These are phyloP conservation scores for Chrysopogon serrulatus DNA, from an alignment of 176 grass and related monocot genomes.

Conservation along the genomic window DNA sequence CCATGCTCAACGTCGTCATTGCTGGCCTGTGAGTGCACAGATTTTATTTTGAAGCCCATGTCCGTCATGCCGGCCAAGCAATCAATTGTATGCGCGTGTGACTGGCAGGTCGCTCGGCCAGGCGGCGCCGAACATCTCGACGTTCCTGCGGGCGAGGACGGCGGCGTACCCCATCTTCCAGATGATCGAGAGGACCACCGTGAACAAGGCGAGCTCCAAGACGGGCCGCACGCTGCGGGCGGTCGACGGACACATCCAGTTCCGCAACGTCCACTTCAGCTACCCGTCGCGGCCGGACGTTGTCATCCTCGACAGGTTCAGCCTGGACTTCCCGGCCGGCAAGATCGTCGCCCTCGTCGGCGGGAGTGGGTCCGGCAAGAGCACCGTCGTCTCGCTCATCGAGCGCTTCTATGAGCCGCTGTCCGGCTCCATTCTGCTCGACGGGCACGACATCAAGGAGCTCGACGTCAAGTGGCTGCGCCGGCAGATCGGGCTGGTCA, in stretches of 20 bases:
- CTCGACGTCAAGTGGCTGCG: slow-evolving; percentile 94
- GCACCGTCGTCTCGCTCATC: slow-evolving; percentile 87
- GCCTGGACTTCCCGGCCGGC: slow-evolving; percentile 72
- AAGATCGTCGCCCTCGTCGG: slow-evolving; percentile 89
- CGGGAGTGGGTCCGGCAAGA: slow-evolving; percentile 92
- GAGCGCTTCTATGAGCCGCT: slow-evolving; percentile 97
- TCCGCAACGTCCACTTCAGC: slow-evolving; percentile 60
- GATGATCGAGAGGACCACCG: slow-evolving; percentile 89
- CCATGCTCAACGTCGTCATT: slow-evolving; percentile 93
- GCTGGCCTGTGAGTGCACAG: slow-evolving; percentile 60
- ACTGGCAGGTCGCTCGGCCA: slow-evolving; percentile 69
- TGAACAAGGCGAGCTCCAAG: slow-evolving; percentile 52
- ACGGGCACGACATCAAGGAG: slow-evolving; percentile 61
- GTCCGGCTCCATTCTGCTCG: slow-evolving; percentile 54
- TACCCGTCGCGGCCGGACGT: slow-evolving; percentile 87
- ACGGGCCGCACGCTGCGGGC: slow-evolving; percentile 42
- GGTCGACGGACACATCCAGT: slow-evolving; percentile 75
- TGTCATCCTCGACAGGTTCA: slow-evolving; percentile 64
- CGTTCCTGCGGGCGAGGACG: slow-evolving; percentile 76
- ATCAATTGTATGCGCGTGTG: not conserved
- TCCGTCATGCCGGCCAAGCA: not conserved
- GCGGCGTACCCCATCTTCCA: slow-evolving; percentile 90
- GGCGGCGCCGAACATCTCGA: slow-evolving; percentile 83
- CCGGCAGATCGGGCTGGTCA: slow-evolving; percentile 84
- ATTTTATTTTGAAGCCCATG: not conserved